Conservation (phyloP, 495 filamentous ascomycete species). For the Aspergillus baeticus region DNA sequence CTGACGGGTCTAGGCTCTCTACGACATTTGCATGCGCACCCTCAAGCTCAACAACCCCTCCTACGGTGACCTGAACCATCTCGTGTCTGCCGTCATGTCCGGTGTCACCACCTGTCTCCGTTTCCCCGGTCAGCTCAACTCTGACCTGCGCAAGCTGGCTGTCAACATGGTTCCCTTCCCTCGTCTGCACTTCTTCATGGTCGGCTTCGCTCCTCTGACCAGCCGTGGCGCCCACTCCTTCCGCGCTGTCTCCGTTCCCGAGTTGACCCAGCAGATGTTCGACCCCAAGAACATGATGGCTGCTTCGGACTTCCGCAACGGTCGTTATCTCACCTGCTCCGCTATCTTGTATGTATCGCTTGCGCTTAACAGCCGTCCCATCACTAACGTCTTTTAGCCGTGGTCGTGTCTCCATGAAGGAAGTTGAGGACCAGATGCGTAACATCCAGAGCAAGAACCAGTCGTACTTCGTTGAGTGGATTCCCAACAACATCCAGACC, state of each 20-base stretch:
- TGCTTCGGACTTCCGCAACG: constrained; percentile 98
- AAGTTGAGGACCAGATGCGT: constrained; percentile 99
- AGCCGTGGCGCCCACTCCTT: constrained; percentile 92
- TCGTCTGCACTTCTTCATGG: constrained; percentile 99
- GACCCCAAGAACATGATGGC: constrained; percentile 99
- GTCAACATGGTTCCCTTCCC: constrained; percentile 99
- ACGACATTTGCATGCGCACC: constrained; percentile 99
- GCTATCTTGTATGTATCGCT: constrained; percentile 77
- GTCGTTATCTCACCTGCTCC: constrained; percentile 98
- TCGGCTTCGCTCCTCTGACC: constrained; percentile 98
- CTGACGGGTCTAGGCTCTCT: constrained; percentile 67
- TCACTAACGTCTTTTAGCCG: constrained; percentile 55
- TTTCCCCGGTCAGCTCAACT: constrained; percentile 99
- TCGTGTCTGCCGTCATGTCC: constrained; percentile 99
- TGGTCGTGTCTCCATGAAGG: constrained; percentile 99
- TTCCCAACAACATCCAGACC: constrained; percentile 99
- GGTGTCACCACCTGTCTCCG: constrained; percentile 98
- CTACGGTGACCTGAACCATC: constrained; percentile 98
- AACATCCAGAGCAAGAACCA: constrained; percentile 99
- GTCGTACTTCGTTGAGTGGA: constrained; percentile 99
- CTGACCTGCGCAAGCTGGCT: constrained; percentile 97
- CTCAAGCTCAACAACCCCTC: constrained; percentile 98
- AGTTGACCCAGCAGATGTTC: constrained; percentile 99
- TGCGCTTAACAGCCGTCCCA: background rate
- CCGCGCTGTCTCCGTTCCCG: constrained; percentile 95